These are phyloP conservation scores for Dalbergia cochinchinensis DNA, from an alignment of 306 rosid genomes.

Conservation along the genomic window DNA sequence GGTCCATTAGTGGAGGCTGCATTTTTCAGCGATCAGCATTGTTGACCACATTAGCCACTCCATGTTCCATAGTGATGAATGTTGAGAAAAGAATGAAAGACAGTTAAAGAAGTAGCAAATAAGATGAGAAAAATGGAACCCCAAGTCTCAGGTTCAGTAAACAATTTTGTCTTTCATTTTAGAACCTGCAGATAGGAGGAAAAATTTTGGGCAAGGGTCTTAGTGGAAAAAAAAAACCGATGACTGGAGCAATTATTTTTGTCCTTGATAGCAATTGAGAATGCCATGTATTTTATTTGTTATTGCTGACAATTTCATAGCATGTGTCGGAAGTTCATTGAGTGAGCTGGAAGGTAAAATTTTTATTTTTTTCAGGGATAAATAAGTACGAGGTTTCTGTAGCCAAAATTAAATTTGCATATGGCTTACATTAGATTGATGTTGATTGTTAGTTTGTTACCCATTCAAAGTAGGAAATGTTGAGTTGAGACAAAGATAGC, in stretches of 20 bases:
- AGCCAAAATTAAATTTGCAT: constrained; percentile 19
- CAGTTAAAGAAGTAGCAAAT: constrained; percentile 40
- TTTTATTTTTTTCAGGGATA: constrained; percentile 31
- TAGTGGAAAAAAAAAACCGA: not conserved
- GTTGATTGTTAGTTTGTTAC: not conserved
- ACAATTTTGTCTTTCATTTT: constrained; percentile 28
- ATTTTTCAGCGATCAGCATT: constrained; percentile 28
- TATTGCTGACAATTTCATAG: constrained; percentile 39
- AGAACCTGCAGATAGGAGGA: constrained; percentile 46
- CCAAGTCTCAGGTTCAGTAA: constrained; percentile 35
- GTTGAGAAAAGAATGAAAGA: constrained; percentile 39
- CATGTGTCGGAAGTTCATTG: constrained; percentile 34
- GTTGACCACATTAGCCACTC: constrained; percentile 31
- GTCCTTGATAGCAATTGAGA: constrained; percentile 38
- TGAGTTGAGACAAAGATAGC: not conserved
- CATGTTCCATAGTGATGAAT: constrained; percentile 33
- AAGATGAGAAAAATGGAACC: constrained; percentile 35
- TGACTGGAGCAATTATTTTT: constrained; percentile 17
- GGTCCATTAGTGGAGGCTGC: constrained; percentile 39
- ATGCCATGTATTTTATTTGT: constrained; percentile 33
- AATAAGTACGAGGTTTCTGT: constrained; percentile 26
- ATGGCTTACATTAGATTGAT: constrained; percentile 18
- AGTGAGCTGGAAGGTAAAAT: constrained; percentile 16
- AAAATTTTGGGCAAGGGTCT: constrained; percentile 40
- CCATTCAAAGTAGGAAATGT: not conserved